phyloP scores from a whole-genome alignment of 192 early-diverging fungal species.

The Allomyces javanicus region DNA sequence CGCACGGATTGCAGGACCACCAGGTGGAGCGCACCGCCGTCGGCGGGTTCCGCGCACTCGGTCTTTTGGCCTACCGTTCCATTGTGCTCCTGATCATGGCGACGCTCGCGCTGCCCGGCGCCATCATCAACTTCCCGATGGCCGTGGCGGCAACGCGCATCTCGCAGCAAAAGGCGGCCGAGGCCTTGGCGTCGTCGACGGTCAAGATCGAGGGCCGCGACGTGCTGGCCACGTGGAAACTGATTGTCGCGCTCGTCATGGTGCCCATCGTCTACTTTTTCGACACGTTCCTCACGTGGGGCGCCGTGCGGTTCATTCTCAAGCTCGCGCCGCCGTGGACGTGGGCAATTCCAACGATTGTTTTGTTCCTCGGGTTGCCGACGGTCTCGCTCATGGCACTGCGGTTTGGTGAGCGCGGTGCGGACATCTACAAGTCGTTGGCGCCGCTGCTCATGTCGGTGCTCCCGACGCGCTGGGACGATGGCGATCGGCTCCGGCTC shows the following conservation, averaged over 20 bases:
- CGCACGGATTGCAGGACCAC: slow-evolving; percentile 88
- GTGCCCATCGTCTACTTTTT: slow-evolving; percentile 51
- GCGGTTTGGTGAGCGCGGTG: slow-evolving; percentile 22
- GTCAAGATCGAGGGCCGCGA: slow-evolving; percentile 91
- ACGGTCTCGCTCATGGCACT: slow-evolving; percentile 46
- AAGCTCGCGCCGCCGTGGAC: slow-evolving; percentile 17
- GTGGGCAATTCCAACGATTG: slow-evolving; percentile 17
- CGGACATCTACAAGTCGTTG: background rate
- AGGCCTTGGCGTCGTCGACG: slow-evolving; percentile 66
- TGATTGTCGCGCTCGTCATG: slow-evolving; percentile 53
- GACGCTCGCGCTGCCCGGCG: slow-evolving; percentile 59
- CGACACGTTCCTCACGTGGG: slow-evolving; percentile 40
- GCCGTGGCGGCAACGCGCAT: slow-evolving; percentile 20
- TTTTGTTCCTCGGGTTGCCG: slow-evolving; percentile 18
- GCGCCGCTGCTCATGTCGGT: background rate
- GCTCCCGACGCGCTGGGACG: background rate
- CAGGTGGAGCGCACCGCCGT: slow-evolving; percentile 75
- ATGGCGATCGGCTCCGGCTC: slow-evolving; percentile 34
- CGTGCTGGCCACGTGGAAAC: slow-evolving; percentile 92
- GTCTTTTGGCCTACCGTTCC: slow-evolving; percentile 46
- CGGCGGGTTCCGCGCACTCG: slow-evolving; percentile 38
- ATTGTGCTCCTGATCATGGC: slow-evolving; percentile 50
- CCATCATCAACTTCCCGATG: slow-evolving; percentile 19
- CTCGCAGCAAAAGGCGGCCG: slow-evolving; percentile 27
- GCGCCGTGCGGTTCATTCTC: slow-evolving; percentile 15